Conservation (phyloP, 495 filamentous ascomycete species). For the Hypoxylon perforatum region DNA sequence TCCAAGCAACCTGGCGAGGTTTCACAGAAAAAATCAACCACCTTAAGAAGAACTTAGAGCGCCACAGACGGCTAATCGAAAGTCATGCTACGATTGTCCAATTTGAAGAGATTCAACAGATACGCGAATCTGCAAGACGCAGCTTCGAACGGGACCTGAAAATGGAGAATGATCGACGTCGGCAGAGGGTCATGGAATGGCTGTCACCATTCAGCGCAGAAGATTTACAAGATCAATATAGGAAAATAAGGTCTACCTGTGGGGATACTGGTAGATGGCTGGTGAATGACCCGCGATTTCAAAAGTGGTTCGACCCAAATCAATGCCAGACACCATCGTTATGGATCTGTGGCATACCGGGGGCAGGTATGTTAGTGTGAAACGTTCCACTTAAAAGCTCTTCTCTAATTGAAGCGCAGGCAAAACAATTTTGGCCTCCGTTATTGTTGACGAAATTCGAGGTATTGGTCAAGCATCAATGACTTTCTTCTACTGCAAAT, state of each 20-base stretch:
- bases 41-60: constrained; percentile 43
- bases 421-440: constrained; percentile 11
- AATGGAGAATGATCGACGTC: constrained; percentile 23
- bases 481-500: constrained; percentile 50
- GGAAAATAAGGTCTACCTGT: constrained; percentile 32
- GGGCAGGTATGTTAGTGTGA: constrained; percentile 44
- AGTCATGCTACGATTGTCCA: constrained; percentile 40
- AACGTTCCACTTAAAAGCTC: background rate
- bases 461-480: constrained; percentile 35
- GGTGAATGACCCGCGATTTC: constrained; percentile 17
- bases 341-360: constrained; percentile 53
- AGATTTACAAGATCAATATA: constrained; percentile 31
- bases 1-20: constrained; percentile 46
- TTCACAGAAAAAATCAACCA: constrained; percentile 44
- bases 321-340: constrained; percentile 15
- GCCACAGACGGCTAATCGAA: constrained; percentile 49
- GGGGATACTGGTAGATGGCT: constrained; percentile 42
- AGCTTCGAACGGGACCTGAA: constrained; percentile 13
- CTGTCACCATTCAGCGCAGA: constrained; percentile 40
- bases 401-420: constrained; percentile 1
- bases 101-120: constrained; percentile 40
- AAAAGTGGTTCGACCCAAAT: constrained; percentile 34
- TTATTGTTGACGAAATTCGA: constrained; percentile 12
- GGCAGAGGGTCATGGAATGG: constrained; percentile 37
- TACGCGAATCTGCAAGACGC: constrained; percentile 8